These are phyloP conservation scores for Acrodontium crateriforme DNA, from an alignment of 2,329 filamentous ascomycete genomes.

Conservation along the genomic window DNA sequence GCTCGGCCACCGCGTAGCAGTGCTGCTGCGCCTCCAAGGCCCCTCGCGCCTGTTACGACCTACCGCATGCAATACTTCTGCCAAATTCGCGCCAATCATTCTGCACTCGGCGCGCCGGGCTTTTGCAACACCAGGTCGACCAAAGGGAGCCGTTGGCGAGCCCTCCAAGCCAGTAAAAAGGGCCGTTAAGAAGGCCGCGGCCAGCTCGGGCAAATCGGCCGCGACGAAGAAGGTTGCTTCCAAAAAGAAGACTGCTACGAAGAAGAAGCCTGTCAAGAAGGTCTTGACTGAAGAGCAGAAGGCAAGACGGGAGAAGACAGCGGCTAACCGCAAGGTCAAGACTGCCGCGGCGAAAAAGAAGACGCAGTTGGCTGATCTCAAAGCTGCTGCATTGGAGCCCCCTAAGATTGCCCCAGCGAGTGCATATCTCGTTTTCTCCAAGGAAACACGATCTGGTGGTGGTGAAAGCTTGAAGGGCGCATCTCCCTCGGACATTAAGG, in stretches of 20 bases:
- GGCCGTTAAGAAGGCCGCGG: constrained; percentile 12
- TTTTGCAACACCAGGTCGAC: constrained; percentile 18
- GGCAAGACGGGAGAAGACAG: constrained; percentile 1
- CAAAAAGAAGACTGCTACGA: constrained; percentile 3
- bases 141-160: constrained; percentile 20
- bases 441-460: no score
- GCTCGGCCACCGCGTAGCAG: no score
- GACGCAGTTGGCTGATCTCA: constrained; percentile 23
- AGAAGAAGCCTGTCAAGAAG: constrained; percentile 3
- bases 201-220: constrained; percentile 8
- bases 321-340: constrained; percentile 1
- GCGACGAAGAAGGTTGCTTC: constrained; percentile 10
- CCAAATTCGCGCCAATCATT: no score
- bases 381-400: constrained; percentile 24
- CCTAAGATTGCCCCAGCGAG: constrained; percentile 12
- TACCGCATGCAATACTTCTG: no score
- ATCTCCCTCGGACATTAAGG: constrained; percentile 21
- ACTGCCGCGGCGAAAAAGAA: constrained; percentile 12
- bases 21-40: no score
- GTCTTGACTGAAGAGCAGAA: constrained; percentile 10
- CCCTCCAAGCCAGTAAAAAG: constrained; percentile 18
- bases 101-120: no score
- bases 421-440: constrained; percentile 18
- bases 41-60: no score
- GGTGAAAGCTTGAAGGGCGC: constrained; percentile 13